A percentile compares a stretch with the other conserved stretches of the same genome.
phyloP scores from a whole-genome alignment of 306 rosid species.

The Quercus robur region DNA sequence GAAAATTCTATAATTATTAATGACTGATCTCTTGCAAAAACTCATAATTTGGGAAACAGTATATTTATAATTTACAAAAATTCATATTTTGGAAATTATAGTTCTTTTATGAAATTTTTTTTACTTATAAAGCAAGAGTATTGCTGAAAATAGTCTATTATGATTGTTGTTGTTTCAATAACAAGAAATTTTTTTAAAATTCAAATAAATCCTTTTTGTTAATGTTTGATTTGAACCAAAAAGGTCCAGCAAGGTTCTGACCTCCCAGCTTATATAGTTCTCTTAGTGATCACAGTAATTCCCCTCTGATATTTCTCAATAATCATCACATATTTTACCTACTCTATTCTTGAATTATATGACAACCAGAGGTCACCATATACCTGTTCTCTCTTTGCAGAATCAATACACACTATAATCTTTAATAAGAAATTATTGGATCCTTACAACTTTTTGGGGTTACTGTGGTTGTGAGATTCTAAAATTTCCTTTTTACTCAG shows the following conservation, averaged over 20 bases:
- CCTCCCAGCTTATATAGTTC: background rate
- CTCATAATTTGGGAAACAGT: background rate
- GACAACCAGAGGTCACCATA: background rate
- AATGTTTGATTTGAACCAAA: too few relatives aligned
- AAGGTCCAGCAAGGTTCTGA: too few relatives aligned
- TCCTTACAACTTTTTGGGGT: background rate
- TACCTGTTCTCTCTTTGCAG: background rate
- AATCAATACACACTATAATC: background rate
- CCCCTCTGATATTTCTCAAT: background rate
- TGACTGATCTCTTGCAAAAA: background rate
- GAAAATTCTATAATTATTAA: background rate
- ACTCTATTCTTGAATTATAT: background rate
- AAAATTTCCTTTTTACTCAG: background rate
- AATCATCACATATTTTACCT: background rate
- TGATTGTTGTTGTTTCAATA: too few relatives aligned
- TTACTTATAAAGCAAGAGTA: background rate
- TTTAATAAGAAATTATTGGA: background rate
- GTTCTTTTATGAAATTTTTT: background rate
- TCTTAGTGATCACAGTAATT: background rate
- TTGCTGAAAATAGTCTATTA: background rate
- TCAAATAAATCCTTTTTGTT: too few relatives aligned
- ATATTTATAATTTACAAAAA: too few relatives aligned
- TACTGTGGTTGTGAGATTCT: conserved; percentile 13
- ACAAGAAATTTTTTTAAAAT: too few relatives aligned
- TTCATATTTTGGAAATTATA: too few relatives aligned